Evolutionary conservation across 495 filamentous ascomycete genomes (phyloP), one percentile per base, ranked within the genome.

Genomic region (Penicillium macrosclerotiorum): DNA sequence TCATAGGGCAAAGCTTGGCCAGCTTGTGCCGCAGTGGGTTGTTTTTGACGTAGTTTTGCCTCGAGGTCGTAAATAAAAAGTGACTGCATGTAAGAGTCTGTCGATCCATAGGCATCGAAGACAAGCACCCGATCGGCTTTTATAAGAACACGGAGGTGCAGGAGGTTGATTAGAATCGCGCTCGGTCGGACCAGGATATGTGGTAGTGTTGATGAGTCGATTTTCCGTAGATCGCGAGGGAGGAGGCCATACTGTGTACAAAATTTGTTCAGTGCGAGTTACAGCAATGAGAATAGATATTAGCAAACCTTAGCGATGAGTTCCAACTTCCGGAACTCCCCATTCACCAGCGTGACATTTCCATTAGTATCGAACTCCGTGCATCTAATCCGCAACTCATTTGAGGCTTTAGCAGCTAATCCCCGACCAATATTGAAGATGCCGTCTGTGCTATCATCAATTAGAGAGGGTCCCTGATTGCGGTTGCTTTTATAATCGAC

Each of bases 121-220:
- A 97, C 79, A 9, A 98, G 82, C 4, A 98, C 93, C 5, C 90
- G 85, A 54, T 98, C 86, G 26, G 89, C 79, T 65, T 96, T 96
- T 60, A 98, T 96, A 9, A 98, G 76, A 17, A 94, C 90, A 17
- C 92, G 85, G 20, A 98, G 76, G 61, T 98, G 93, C 9, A 98
- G 79, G 13, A 98, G 77, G 55, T 96, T 97, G 57, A 98, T 86
- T 0, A 98, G 76, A 47, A 98, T 97, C 8, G 93, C 90, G 29
- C 86, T 90, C 20, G 90, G 90, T 37, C 93, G 91, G 44, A 98
- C 85, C 41, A 97, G 83, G 37, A 98, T 97, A 52, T 96, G 89
- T 4, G 93, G 93, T n/a, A 98, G 80, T 50, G 95, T 86, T 38
- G 89, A 95, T n/a, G 90, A 95, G 61, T 96, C 93, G 55, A 97